Base-by-base conservation (phyloP, 495 filamentous ascomycete genomes). In the Oleoguttula mirabilis region DNA sequence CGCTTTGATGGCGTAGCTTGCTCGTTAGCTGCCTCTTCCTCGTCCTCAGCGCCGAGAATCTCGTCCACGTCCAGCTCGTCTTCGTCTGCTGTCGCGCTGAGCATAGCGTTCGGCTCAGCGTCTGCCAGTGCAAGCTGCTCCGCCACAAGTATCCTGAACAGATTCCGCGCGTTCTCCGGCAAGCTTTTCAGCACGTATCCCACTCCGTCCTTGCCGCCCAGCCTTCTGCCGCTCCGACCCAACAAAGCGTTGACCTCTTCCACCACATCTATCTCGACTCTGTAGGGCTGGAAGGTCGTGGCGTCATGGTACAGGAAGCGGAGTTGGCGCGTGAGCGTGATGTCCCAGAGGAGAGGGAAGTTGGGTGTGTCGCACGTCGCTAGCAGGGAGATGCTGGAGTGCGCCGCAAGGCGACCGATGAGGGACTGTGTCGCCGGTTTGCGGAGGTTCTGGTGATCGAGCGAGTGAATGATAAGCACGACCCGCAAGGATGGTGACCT, bases 291-390 rank as follows among this genome's bases (percentile, higher is more conserved):
- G 51, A 94, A 96, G 0, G 92, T 96, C 2, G 90, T 96, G 56
- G 79, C 79, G 62, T 95, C 87, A 62, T 98, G 90, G 66, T 87
- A 94, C 14, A 86, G 66, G 47, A 92, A 87, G 52, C 84, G 82
- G 60, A 84, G 82, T 19, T 80, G 74, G 1, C 81, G 77, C 23
- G 78, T 78, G 11, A 87, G 67, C 43, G 75, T 77, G 43, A 79
- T 76, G 59, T 94, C 86, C 92, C 92, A 98, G 47, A 96, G 75
- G 0, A 94, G 65, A 2, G 82, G 68, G 54, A 93, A 92, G 42
- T 80, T 80, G 22, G 87, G 86, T 3, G 84, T 85, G 63, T 95
- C 85, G 36, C 80, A 77, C 0, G 85, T 90, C 49, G 80, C 79
- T 14, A 92, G 63, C 5, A 96, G 70, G 39, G 71, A 72, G 45